Percentiles rank a stretch among this genome's conserved stretches.
Conservation (phyloP, 192 early-diverging fungal genomes). For the Coemansia sp. region DNA sequence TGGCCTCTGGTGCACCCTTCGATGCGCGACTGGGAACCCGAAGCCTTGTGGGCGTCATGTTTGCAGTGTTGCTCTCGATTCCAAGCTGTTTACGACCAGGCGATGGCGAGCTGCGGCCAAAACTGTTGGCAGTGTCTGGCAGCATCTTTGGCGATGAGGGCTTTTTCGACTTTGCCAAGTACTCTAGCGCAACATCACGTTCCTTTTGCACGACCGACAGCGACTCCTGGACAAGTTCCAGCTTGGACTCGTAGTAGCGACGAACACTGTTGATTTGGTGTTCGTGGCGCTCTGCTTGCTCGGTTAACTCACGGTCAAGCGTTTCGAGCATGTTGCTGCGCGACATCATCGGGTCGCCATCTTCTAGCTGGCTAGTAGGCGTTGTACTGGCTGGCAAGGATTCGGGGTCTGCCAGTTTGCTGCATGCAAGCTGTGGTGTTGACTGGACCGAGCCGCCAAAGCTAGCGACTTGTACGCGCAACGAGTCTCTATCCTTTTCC, state of each 20-base stretch:
- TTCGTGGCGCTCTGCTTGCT: constrained; percentile 54
- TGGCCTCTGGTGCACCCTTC: constrained; percentile 4
- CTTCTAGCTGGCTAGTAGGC: constrained; percentile 18
- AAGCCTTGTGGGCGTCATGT: constrained; percentile 35
- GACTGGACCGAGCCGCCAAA: constrained; percentile 35
- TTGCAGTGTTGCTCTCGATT: constrained; percentile 5
- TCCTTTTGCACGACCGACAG: constrained; percentile 49
- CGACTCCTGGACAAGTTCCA: constrained; percentile 48
- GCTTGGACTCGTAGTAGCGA: constrained; percentile 45
- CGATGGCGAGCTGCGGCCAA: not conserved
- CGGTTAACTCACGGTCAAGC: constrained; percentile 48
- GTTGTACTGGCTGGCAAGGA: constrained; percentile 7
- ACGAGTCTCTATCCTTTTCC: constrained; percentile 34
- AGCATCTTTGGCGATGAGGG: not conserved
- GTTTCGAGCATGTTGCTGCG: constrained; percentile 43
- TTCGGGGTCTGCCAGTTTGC: constrained; percentile 17
- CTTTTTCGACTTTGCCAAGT: constrained; percentile 33
- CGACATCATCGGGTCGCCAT: constrained; percentile 30
- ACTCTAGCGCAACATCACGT: constrained; percentile 48
- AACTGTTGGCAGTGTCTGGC: not conserved
- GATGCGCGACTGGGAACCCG: constrained; percentile 37
- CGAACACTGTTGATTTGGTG: constrained; percentile 53
- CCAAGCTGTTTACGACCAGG: constrained; percentile 24
- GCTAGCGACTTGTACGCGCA: constrained; percentile 19
- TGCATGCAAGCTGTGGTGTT: constrained; percentile 15